Percentiles rank a stretch among this genome's conserved stretches.
Conservation (phyloP, 768 basidiomycete species). For the Rossbeevera mucosa region DNA sequence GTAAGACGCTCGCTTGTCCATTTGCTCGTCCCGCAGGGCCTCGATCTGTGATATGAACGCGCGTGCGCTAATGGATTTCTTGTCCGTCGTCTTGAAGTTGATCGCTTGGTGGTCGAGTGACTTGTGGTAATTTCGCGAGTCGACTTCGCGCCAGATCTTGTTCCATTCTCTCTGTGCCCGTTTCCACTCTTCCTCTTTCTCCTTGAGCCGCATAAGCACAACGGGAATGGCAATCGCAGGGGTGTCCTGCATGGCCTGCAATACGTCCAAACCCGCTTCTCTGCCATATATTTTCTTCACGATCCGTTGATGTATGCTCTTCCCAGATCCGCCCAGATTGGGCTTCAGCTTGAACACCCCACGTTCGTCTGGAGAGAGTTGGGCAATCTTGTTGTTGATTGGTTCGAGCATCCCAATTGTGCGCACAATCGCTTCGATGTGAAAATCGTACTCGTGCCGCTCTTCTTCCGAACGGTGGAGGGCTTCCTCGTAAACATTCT, state of each 20-base stretch:
- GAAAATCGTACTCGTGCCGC: constrained; percentile 98
- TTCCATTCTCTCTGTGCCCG: constrained; percentile 97
- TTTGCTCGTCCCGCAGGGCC: constrained; percentile 76
- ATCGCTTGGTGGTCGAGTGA: constrained; percentile 92
- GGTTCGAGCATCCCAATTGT: constrained; percentile 91
- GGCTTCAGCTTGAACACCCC: constrained; percentile 81
- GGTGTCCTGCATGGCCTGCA: constrained; percentile 87
- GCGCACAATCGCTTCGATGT: constrained; percentile 90
- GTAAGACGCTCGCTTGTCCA: constrained; percentile 62
- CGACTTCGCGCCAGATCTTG: constrained; percentile 96
- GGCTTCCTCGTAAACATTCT: constrained; percentile 96
- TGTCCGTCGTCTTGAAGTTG: constrained; percentile 85
- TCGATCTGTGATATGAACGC: constrained; percentile 82
- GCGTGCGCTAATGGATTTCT: constrained; percentile 74
- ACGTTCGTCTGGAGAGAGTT: constrained; percentile 75
- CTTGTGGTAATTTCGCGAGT: constrained; percentile 90
- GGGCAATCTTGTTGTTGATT: constrained; percentile 79
- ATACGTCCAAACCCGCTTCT: constrained; percentile 75
- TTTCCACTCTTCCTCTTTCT: constrained; percentile 99
- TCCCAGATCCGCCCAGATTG: constrained; percentile 76
- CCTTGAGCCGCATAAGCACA: constrained; percentile 82
- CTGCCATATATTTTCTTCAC: constrained; percentile 97
- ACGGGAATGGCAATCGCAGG: constrained; percentile 87
- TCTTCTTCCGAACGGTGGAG: constrained; percentile 96
- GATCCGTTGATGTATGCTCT: constrained; percentile 88